These are phyloP conservation scores for Drosera capensis DNA, from an alignment of 148 eudicot species.

Conservation along the genomic window DNA sequence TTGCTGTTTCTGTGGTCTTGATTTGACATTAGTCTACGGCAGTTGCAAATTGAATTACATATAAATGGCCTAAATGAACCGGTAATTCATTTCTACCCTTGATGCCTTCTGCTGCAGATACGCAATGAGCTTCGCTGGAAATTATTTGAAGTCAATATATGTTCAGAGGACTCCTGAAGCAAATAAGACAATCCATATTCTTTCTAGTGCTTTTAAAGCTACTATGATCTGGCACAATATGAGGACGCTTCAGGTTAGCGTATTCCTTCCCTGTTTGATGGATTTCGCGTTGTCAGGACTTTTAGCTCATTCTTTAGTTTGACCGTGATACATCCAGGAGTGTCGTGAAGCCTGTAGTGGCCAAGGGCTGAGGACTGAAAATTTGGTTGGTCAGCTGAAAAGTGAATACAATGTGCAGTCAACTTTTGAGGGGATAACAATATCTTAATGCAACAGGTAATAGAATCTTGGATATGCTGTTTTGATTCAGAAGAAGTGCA, in stretches of 20 bases:
- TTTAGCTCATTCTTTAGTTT: not conserved
- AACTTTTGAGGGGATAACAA: slow-evolving; percentile 97
- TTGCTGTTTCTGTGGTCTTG: not conserved
- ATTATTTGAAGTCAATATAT: slow-evolving; percentile 59
- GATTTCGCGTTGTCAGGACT: not conserved
- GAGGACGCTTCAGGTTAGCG: slow-evolving; percentile 80
- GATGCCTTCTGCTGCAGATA: slow-evolving; percentile 65
- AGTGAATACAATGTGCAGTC: slow-evolving; percentile 85
- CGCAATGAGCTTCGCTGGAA: slow-evolving; percentile 89
- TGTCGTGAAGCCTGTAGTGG: slow-evolving; percentile 98
- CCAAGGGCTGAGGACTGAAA: slow-evolving; percentile 91
- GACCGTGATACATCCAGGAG: slow-evolving; percentile 30
- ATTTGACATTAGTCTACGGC: too few species aligned
- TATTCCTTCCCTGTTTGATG: not conserved
- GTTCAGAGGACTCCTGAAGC: slow-evolving; percentile 74
- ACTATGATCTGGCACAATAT: slow-evolving; percentile 79
- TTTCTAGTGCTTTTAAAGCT: slow-evolving; percentile 89
- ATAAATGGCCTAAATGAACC: too few species aligned
- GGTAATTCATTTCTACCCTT: too few species aligned
- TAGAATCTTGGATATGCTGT: not conserved
- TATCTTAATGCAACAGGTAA: slow-evolving; percentile 98
- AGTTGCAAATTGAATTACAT: too few species aligned
- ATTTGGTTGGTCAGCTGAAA: slow-evolving; percentile 73
- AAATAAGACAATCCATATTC: slow-evolving; percentile 60
- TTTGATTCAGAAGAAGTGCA: not conserved